phyloP scores from a whole-genome alignment of 257 asterid genomes.

The Capsicum baccatum region DNA sequence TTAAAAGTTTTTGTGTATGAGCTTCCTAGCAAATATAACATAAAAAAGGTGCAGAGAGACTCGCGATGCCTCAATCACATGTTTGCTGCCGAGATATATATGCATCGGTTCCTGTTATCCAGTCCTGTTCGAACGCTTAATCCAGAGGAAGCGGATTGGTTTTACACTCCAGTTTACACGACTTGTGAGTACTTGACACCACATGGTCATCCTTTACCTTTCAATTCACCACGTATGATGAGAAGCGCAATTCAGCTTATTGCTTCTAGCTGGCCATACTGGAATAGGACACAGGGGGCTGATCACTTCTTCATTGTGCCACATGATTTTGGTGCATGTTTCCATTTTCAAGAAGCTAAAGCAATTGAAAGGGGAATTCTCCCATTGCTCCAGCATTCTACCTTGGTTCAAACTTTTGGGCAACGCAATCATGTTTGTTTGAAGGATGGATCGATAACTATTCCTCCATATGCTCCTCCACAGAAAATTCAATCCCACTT shows the following conservation, averaged over 20 bases:
- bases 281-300: conserved; percentile 89
- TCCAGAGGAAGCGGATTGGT: conserved; percentile 59
- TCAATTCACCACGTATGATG: conserved; percentile 57
- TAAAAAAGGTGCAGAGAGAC: conserved; percentile 66
- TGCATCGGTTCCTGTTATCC: conserved; percentile 37
- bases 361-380: conserved; percentile 73
- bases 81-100: conserved; percentile 93
- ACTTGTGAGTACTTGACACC: conserved; percentile 81
- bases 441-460: conserved; percentile 14
- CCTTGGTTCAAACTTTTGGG: conserved; percentile 24
- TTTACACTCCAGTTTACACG: conserved; percentile 66
- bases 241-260: conserved; percentile 70
- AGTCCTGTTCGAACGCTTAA: conserved; percentile 79
- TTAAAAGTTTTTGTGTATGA: conserved; percentile 42
- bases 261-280: conserved; percentile 85
- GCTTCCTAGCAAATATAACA: conserved; percentile 84
- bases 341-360: conserved; percentile 84
- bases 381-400: background rate
- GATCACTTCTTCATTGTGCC: conserved; percentile 91
- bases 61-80: conserved; percentile 85
- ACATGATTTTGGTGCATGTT: conserved; percentile 89
- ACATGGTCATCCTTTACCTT: conserved; percentile 85
- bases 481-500: conserved; percentile 7
- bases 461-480: conserved; percentile 25
- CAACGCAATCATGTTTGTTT: conserved; percentile 24